Conservation (phyloP, 2,329 filamentous ascomycete species). For the Aspergillus jensenii region DNA sequence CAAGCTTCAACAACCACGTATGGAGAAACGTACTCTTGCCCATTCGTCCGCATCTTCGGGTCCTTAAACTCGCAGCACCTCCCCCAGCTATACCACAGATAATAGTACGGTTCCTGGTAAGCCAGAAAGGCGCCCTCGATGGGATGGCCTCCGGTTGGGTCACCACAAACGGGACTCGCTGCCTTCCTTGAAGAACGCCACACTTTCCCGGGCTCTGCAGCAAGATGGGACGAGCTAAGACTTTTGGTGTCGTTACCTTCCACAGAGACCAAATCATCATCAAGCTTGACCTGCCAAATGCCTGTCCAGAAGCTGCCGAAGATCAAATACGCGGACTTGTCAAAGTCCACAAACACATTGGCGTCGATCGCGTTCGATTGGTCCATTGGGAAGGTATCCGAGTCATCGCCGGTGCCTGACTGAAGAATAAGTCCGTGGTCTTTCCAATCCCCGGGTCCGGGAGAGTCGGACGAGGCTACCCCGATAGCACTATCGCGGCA, state of each 20-base stretch:
- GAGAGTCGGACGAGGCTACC: conserved; percentile 49
- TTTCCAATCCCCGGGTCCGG: conserved; percentile 33
- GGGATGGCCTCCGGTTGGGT: conserved; percentile 30
- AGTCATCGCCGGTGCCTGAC: conserved; percentile 31
- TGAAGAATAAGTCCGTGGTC: conserved; percentile 39
- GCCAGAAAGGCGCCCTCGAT: conserved; percentile 34
- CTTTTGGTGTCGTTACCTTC: conserved; percentile 8
- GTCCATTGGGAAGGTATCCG: conserved; percentile 33
- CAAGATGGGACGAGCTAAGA: conserved; percentile 30
- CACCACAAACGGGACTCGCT: conserved; percentile 28
- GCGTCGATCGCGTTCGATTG: conserved; percentile 63
- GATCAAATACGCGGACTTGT: conserved; percentile 48
- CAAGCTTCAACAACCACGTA: neutral
- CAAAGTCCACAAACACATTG: conserved; percentile 47
- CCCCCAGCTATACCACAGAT: conserved; percentile 38
- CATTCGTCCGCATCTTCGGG: conserved; percentile 46
- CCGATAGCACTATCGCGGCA: conserved; percentile 64
- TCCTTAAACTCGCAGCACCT: conserved; percentile 31
- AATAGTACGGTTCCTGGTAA: conserved; percentile 30
- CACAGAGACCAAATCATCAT: conserved; percentile 24
- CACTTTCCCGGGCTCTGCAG: conserved; percentile 25
- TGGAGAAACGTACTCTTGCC: conserved; percentile 45
- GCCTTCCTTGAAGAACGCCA: conserved; percentile 19
- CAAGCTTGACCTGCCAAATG: conserved; percentile 61
- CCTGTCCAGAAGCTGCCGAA: conserved; percentile 71